Evolutionary conservation across 768 basidiomycete species (phyloP), one percentile per base, ranked within the genome.

Genomic region (Gloeophyllum trabeum): DNA sequence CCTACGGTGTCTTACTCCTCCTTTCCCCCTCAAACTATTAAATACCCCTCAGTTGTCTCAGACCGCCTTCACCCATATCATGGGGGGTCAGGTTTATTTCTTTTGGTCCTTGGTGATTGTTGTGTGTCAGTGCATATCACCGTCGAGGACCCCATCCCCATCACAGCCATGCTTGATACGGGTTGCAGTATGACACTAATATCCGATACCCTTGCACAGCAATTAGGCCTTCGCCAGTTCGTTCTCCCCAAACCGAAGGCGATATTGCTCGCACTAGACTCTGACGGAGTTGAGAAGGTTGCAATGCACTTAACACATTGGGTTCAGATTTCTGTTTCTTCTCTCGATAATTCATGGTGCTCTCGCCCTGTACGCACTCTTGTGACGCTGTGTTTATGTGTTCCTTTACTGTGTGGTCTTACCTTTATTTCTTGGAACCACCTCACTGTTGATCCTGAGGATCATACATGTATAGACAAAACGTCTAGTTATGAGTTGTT

Each of bases 391-490:
- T 16, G n/a, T 4, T 41, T 48, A 4, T 48, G 46, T 42, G 7
- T 26, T 10, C 46, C 43, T 44, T 30, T 44, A 34, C 21, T 44
- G 1, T 32, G 44, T 3, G 46, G 43, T 1, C 35, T 35, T 5
- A 43, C 40, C 1, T 48, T 48, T 26, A 24, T 48, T 5, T 18
- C 23, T 2, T 16, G 7, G 24, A 48, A 48, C 19, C 5, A 18
- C 3, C 18, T 48, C n/a, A 13, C 37, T 22, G 24, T 45, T 16
- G 46, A 48, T 37, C 24, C n/a, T 24, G 3, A 3, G 3, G 14
- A 22, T 5, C 4, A 24, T 5, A 24, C 28, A 0, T 10, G 38
- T 1, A 24, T 36, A 1, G 18, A 35, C 24, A 48, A 44, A 41
- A n/a, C 13, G 3, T 18, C 16, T 1, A 18, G 43, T 3, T 10